Evolutionary conservation across 2,329 filamentous ascomycete species (phyloP), one percentile per base, ranked within the genome.

Genomic region (Aureobasidium uvarum): DNA sequence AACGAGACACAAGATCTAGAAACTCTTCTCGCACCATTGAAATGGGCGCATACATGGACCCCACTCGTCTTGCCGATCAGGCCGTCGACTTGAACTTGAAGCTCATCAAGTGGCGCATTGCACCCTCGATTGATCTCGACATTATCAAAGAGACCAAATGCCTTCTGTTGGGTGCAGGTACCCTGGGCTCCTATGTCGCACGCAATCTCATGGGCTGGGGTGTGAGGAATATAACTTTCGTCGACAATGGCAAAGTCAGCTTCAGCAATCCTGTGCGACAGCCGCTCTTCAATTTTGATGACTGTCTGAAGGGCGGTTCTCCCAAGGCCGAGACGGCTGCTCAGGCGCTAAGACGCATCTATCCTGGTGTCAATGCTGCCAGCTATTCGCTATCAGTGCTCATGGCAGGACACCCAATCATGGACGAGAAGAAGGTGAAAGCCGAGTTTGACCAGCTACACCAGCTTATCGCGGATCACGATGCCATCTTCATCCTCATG

Each of bases 71-170:
- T 20, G 95, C 95, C 25, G 93, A 98, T 74, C 92, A 96, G 75
- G 92, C 93, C 0, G 94, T 98, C 11, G 95, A 99, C 73, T 83
- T 99, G 66, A 99, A 99, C 73, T 82, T 98, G 67, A 98, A 98
- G 78, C 84, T 99, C 66, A 99, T 99, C 88, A 99, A 97, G 79
- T 99, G 95, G 95, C 88, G 95, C 45, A 92, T 99, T 72, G 91
- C 92, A 8, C 95, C 95, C 0, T 88, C 88, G 59, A 84, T 99
- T 46, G 85, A 98, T 74, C 85, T 99, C 11, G 92, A 97, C 36
- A 85, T 85, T 36, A 93, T 98, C 74, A 97, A 96, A 74, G 85
- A 89, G 66, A 94, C 92, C 3, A 96, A 88, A 73, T 99, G 95
- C 74, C 84, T 99, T 18, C 81, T 99, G 2, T 85, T 99, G 1